Evolutionary conservation across 140 eudicot genomes (phyloP).

Genomic region (Anethum foeniculum): DNA sequence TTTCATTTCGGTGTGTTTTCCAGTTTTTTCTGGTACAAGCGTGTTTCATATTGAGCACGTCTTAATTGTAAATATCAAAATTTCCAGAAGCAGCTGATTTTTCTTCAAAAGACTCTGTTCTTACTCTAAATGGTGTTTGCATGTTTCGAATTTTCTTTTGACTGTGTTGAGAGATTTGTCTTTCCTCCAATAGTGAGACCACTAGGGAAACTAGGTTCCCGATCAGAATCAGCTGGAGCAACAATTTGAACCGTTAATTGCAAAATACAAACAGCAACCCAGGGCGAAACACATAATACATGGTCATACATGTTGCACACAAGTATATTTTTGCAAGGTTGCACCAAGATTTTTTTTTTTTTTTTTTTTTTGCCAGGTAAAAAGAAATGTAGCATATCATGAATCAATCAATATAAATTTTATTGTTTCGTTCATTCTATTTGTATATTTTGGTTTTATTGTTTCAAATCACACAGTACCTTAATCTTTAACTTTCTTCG

Average conservation of each 20-base stretch:
- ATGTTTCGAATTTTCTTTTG: background rate
- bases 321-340: background rate
- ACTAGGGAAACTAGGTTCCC: background rate
- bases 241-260: background rate
- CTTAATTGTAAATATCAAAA: background rate
- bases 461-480: too few species aligned
- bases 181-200: background rate
- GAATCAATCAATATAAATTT: too few species aligned
- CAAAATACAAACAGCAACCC: background rate
- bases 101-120: background rate
- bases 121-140: background rate
- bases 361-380: too few species aligned
- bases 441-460: too few species aligned
- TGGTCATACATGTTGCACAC: background rate
- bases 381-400: too few species aligned
- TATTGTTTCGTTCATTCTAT: too few species aligned
- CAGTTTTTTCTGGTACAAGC: background rate
- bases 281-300: background rate
- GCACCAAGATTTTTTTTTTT: background rate
- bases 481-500: too few species aligned
- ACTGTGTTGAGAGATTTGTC: background rate
- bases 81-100: background rate
- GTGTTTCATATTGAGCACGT: background rate
- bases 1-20: background rate
- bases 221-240: background rate